Evolutionary conservation across 495 filamentous ascomycete genomes (phyloP).

Genomic region (Chaetomium tenue): DNA sequence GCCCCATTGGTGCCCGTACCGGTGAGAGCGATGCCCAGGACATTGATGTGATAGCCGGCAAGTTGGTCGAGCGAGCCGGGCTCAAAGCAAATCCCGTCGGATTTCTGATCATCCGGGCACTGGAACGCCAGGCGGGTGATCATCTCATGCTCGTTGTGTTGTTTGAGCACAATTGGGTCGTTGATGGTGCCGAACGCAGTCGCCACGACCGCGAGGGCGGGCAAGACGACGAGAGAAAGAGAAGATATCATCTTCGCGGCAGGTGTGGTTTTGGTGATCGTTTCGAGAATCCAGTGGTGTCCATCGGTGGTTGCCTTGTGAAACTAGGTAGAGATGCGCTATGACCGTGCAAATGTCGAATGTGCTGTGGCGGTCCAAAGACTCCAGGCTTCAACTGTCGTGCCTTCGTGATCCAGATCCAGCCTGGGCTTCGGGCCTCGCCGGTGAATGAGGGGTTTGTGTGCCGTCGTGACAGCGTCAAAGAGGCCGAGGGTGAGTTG

Average conservation of each 20-base stretch:
- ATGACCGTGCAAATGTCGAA: too few species aligned
- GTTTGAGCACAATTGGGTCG: conserved; percentile 26
- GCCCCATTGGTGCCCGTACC: conserved; percentile 33
- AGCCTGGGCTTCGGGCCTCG: neutral
- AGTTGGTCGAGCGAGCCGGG: conserved; percentile 34
- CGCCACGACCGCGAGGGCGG: neutral
- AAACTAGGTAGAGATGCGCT: too few species aligned
- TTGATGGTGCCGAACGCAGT: conserved; percentile 33
- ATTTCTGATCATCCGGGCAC: conserved; percentile 27
- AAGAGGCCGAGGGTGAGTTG: neutral
- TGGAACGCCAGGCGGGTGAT: conserved; percentile 35
- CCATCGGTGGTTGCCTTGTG: too few species aligned
- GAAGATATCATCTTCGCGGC: neutral
- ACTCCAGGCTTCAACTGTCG: too few species aligned
- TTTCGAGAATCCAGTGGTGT: neutral
- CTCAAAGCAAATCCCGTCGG: conserved; percentile 34
- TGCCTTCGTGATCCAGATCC: neutral
- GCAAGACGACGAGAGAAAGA: neutral
- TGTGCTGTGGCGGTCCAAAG: too few species aligned
- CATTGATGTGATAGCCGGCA: conserved; percentile 28
- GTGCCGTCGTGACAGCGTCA: neutral
- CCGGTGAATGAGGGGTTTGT: neutral
- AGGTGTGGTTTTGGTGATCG: neutral
- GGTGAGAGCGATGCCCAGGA: conserved; percentile 27
- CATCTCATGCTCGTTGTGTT: conserved; percentile 38